Evolutionary conservation across 2,329 filamentous ascomycete genomes (phyloP), one percentile per base, ranked within the genome.

Genomic region (Metarhizium album): DNA sequence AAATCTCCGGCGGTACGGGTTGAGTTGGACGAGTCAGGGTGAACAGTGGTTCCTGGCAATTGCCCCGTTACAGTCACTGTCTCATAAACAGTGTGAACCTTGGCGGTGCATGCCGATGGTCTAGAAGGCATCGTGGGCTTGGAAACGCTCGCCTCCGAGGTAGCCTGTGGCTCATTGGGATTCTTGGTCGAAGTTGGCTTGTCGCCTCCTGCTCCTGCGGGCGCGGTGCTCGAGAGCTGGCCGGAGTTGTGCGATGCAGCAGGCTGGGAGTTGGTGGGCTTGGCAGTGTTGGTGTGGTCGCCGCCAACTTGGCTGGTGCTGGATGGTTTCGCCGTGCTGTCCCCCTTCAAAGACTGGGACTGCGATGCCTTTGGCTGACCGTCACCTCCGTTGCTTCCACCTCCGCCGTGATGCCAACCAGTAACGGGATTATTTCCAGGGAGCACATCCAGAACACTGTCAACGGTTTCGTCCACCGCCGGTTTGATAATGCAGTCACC

Each of bases 381-480:
- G 33, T 45, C 56, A 20, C 57, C 62, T 9, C 23, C 22, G 5
- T 20, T 31, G 35, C 20, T 18, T 4, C 48, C 42, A 7, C 16
- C 38, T 3, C 14, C 20, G 51, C 76, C 76, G 51, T 70, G 70
- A 27, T 64, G 59, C 71, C 74, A 83, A 45, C 76, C 74, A 37
- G 70, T 69, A n/a, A 82, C 60, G 3, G 72, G 70, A 66, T 78
- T 78, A 63, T 73, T 68, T 27, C 81, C 79, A 2, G 81, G 79
- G 16, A 84, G 73, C 16, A 63, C 62, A 16, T 62, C 58, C 55
- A 83, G 56, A 27, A 65, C 62, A 18, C 73, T 73, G 13, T 60
- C 61, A 35, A 76, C 64, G 27, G 67, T 56, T 58, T 78, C 76
- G 27, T 75, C 61, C 33, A 77, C 60, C 2, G 70, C 69, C 27